phyloP scores from a whole-genome alignment of 495 filamentous ascomycete genomes.

The Tuber borchii region DNA sequence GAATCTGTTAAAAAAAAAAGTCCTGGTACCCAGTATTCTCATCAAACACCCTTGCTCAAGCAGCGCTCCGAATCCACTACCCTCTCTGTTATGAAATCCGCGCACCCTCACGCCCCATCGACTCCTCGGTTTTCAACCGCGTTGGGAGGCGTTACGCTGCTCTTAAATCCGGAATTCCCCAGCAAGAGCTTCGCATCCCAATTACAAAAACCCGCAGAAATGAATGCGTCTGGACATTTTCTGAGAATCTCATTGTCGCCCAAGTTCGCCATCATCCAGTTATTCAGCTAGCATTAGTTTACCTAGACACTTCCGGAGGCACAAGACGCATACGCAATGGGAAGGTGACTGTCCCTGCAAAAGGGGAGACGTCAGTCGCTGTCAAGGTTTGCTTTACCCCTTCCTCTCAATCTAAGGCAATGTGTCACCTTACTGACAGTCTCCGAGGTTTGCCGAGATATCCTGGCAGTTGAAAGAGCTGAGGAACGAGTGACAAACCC shows the following conservation, averaged over 20 bases:
- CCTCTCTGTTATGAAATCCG: slow-evolving; percentile 26
- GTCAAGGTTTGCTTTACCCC: slow-evolving; percentile 5
- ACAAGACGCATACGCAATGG: slow-evolving; percentile 14
- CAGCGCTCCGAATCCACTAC: slow-evolving; percentile 24
- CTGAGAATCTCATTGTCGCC: slow-evolving; percentile 28
- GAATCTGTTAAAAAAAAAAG: neutral
- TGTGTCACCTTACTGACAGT: neutral
- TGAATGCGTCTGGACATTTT: slow-evolving; percentile 27
- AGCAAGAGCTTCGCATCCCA: slow-evolving; percentile 26
- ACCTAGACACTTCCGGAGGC: slow-evolving; percentile 17
- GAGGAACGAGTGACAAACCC: slow-evolving; percentile 7
- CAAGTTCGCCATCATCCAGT: slow-evolving; percentile 15
- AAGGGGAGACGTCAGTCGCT: slow-evolving; percentile 6
- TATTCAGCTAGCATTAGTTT: slow-evolving; percentile 16
- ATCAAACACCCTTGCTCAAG: slow-evolving; percentile 14
- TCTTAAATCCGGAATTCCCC: slow-evolving; percentile 16
- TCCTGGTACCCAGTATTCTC: slow-evolving; percentile 20
- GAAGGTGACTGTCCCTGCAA: neutral
- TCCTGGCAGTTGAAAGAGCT: slow-evolving; percentile 22
- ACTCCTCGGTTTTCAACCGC: slow-evolving; percentile 10
- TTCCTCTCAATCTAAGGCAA: neutral
- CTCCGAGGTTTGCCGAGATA: slow-evolving; percentile 5
- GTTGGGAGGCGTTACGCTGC: slow-evolving; percentile 25
- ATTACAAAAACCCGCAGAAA: slow-evolving; percentile 26
- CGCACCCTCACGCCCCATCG: slow-evolving; percentile 1